Evolutionary conservation across 2,329 filamentous ascomycete species (phyloP), one percentile per base, ranked within the genome.

Genomic region (Colletotrichum noveboracense): DNA sequence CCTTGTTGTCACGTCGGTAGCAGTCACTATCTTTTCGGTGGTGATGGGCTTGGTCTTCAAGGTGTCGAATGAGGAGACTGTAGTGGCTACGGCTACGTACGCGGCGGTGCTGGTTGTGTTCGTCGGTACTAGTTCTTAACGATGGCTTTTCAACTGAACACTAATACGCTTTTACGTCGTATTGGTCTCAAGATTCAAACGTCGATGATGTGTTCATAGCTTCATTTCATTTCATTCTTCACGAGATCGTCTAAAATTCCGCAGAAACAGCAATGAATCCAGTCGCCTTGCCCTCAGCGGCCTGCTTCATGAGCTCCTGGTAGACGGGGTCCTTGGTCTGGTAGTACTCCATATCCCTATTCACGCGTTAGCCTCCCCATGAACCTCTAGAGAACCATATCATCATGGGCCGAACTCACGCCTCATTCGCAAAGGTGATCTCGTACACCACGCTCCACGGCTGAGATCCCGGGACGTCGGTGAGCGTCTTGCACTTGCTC

Each of bases 291-390:
- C 74, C 74, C 66, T 76, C 74, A 10, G 70, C 70, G 6, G 74
- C 74, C 65, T 76, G 70, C 70, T 52, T 66, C 74, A 65, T 73
- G n/a, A 76, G 58, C 18, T 74, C 70, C 43, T 76, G 43, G 71
- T 74, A 76, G 21, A 76, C 55, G 21, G 74, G 32, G 60, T 76
- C 74, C 21, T 76, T 70, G 4, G 70, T 74, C 64, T 76, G 74
- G 34, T 74, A 74, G 58, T 76, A 76, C 48, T 74, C 74, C 74
- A 76, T 76, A 5, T 76, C 74, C 58, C 70, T 74, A 13, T 43
- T 18, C 21, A 18, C 9, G 12, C 9, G 2, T 58, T 26, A 38
- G 36, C 8, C 4, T 34, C 2, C n/a, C 21, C 5, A 6, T 56
- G n/a, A 43, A 43, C 16, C 1, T n/a, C 7, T 6, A 43, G 38